Evolutionary conservation across 352 stramenopile species (phyloP).

Genomic region (Globisporangium middletonii): DNA sequence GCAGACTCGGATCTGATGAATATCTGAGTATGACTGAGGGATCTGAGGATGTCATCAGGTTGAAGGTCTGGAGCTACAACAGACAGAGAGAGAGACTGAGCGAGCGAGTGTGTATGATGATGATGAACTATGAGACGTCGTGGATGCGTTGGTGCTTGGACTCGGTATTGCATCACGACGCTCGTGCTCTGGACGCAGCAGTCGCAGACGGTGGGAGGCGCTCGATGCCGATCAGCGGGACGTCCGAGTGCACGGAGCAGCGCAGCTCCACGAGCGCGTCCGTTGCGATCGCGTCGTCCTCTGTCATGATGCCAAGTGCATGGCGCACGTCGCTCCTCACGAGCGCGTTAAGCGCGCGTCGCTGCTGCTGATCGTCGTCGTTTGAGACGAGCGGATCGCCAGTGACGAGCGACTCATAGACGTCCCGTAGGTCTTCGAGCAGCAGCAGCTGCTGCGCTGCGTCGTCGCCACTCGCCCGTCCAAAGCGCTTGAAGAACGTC

Average conservation of each 20-base stretch:
- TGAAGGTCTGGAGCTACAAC: too few relatives aligned
- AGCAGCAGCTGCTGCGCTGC: neutral
- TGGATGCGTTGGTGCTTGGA: neutral
- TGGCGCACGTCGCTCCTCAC: neutral
- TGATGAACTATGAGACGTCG: neutral
- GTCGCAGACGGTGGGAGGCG: neutral
- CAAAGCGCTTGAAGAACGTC: conserved; percentile 19
- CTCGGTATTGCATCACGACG: neutral
- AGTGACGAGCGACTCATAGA: neutral
- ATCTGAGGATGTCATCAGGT: too few relatives aligned
- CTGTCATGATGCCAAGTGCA: neutral
- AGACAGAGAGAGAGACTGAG: too few relatives aligned
- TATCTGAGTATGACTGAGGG: too few relatives aligned
- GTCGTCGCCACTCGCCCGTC: neutral
- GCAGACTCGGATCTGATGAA: neutral
- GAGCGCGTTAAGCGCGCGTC: neutral
- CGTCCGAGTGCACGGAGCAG: conserved; percentile 28
- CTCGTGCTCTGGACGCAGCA: neutral
- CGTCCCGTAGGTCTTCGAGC: neutral
- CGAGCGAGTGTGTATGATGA: neutral
- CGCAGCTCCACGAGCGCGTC: conserved; percentile 20
- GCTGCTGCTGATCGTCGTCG: neutral
- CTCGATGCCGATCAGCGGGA: conserved; percentile 18
- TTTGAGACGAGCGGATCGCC: too few relatives aligned
- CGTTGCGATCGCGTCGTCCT: neutral